Evolutionary conservation across 192 early-diverging fungal genomes (phyloP), one percentile per base, ranked within the genome.

Genomic region (Cetraspora pellucida): DNA sequence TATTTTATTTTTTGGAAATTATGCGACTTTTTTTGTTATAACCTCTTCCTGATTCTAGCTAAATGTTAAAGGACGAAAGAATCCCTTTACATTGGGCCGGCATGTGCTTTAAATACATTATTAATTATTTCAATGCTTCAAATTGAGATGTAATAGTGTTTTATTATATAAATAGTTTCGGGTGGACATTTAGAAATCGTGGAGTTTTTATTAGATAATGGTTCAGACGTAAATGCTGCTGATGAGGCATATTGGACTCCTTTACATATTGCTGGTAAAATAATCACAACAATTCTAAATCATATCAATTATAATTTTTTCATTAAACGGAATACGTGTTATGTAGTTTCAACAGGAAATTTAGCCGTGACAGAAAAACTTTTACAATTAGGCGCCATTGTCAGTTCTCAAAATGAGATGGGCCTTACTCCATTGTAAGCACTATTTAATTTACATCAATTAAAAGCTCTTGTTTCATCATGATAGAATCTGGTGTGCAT

Each of bases 181-280:
- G 94, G 93, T 73, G 90, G 87, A 64, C 92, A 90, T 54, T 54
- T 83, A 7, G 83, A 90, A 47, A 81, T 95, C 59, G 82, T 93
- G 0, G 72, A 87, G 70, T 91, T 89, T 63, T 84, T 97, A 58
- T 66, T 97, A 6, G 79, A 80, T 9, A 84, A 89, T 43, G 88
- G 87, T 23, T 90, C 89, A 16, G 77, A 91, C 23, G 84, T 93
- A 14, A 85, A 92, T 82, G 84, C 88, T 1, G 78, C 75, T 10
- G 95, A 97, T 77, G 82, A 89, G 63, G 69, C 85, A 4, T 82
- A 81, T 16, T 88, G 87, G 87, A 85, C 87, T 2, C 83, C 87
- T 17, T 74, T 88, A 52, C 83, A 84, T 69, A 88, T 88, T 65
- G 87, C 87, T 63, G 81, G 87, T 88, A 85, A 25, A 23, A 17